These are phyloP conservation scores for Asclepias syriaca DNA, from an alignment of 257 asterid species.

Conservation along the genomic window DNA sequence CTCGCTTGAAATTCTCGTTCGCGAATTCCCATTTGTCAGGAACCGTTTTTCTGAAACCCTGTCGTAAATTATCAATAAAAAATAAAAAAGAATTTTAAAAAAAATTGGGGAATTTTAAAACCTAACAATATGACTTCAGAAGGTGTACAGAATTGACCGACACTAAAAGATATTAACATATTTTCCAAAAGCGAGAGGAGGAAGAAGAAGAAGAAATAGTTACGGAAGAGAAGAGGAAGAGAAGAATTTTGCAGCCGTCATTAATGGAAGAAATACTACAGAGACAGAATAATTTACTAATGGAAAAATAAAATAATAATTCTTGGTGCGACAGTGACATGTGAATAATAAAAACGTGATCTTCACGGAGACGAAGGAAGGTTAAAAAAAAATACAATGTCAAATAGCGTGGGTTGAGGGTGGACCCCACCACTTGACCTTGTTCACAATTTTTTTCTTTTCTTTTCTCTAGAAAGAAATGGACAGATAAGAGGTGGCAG, in stretches of 20 bases:
- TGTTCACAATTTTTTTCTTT: conserved; percentile 11
- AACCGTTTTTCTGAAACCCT: conserved; percentile 81
- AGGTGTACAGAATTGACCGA: conserved; percentile 14
- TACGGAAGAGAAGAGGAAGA: neutral
- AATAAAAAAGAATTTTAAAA: neutral
- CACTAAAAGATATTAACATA: neutral
- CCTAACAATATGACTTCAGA: neutral
- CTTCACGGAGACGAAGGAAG: neutral
- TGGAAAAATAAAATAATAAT: too few relatives aligned
- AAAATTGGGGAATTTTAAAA: neutral
- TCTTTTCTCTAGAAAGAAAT: conserved; percentile 2
- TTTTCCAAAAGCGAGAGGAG: neutral
- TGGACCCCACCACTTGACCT: conserved; percentile 7
- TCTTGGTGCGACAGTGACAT: conserved; percentile 1
- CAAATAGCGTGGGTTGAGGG: neutral
- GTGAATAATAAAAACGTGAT: neutral
- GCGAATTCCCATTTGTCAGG: conserved; percentile 96
- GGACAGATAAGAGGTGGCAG: neutral
- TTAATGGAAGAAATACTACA: neutral
- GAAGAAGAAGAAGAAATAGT: neutral
- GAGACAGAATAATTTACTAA: too few relatives aligned
- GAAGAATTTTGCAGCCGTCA: conserved; percentile 16
- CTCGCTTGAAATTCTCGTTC: conserved; percentile 68
- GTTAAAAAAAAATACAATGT: neutral
- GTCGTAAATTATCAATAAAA: neutral